Conservation (phyloP, 176 grass and related monocot species). For the Rhynchospora tenuis region DNA sequence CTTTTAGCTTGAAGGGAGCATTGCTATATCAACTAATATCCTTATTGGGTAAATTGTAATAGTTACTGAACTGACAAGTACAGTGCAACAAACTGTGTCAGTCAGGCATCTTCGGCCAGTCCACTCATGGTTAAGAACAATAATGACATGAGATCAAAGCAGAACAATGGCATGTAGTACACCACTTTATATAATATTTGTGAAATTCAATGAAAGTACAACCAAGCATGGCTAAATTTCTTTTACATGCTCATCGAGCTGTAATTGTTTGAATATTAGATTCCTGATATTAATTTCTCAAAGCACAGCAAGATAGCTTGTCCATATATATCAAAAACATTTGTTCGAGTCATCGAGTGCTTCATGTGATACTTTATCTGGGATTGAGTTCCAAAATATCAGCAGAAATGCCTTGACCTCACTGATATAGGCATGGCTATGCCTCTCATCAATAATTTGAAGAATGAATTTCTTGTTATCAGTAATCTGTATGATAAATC, state of each 20-base stretch:
- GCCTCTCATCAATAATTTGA: neutral
- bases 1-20: neutral
- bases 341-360: neutral
- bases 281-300: neutral
- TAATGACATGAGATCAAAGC: neutral
- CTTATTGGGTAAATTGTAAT: neutral
- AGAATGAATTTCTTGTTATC: neutral
- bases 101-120: neutral
- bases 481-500: neutral
- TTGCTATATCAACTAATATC: neutral
- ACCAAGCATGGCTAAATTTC: neutral
- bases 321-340: neutral
- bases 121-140: neutral
- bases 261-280: neutral
- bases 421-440: neutral
- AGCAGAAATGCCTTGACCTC: neutral
- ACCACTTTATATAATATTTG: neutral
- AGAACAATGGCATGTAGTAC: neutral
- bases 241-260: neutral
- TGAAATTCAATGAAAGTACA: neutral
- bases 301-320: neutral
- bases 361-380: neutral
- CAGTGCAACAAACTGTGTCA: neutral
- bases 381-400: neutral
- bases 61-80: neutral